Percentiles rank a stretch among this genome's conserved stretches.
phyloP scores from a whole-genome alignment of 345 rosid species.

The Citrus cavaleriei region DNA sequence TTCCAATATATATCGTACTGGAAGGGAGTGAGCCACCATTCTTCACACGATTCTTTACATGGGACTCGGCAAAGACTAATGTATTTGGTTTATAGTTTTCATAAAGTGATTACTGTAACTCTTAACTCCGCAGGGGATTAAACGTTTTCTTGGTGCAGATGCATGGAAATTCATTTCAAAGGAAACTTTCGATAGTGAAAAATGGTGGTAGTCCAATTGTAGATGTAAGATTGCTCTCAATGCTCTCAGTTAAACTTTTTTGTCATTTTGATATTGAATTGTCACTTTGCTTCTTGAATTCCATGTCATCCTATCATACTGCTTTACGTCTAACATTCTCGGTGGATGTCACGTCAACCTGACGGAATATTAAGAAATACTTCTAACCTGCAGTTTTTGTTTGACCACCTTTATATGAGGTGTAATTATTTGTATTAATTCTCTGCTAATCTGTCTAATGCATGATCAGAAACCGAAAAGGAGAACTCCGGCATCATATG shows the following conservation, averaged over 20 bases:
- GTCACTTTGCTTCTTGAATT: background rate
- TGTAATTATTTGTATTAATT: background rate
- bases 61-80: constrained; percentile 82
- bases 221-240: constrained; percentile 54
- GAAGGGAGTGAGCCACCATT: constrained; percentile 97
- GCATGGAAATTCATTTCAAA: constrained; percentile 94
- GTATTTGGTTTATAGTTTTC: constrained; percentile 42
- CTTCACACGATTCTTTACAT: constrained; percentile 86
- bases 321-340: background rate
- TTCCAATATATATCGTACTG: constrained; percentile 65
- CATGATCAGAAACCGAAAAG: constrained; percentile 82
- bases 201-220: constrained; percentile 60
- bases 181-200: constrained; percentile 78
- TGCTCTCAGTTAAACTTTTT: constrained; percentile 1
- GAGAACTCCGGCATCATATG: constrained; percentile 69
- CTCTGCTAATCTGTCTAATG: background rate
- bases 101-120: constrained; percentile 6
- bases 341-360: background rate
- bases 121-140: constrained; percentile 5
- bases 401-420: background rate
- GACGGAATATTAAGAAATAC: background rate
- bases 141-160: constrained; percentile 49
- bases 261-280: background rate
- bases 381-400: background rate
- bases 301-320: background rate